Conservation (phyloP, 2,329 filamentous ascomycete genomes). For the Rutstroemia sp. region DNA sequence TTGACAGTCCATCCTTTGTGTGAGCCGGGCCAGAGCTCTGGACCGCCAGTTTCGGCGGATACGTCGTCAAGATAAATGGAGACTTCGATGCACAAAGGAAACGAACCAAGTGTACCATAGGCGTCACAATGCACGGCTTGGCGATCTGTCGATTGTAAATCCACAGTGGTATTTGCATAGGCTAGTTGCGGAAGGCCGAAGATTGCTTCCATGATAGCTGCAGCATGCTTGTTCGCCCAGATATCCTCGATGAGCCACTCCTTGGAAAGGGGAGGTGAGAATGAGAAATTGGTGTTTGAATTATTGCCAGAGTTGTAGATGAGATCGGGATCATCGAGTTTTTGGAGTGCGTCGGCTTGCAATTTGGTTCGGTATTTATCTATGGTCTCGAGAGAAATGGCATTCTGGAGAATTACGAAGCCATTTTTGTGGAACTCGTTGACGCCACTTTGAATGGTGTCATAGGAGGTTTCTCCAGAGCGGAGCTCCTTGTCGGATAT, state of each 20-base stretch:
- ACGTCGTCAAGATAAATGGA: constrained; percentile 41
- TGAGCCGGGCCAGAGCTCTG: constrained; percentile 44
- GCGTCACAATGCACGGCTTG: constrained; percentile 53
- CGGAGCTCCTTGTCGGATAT: constrained; percentile 3
- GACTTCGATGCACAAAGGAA: constrained; percentile 40
- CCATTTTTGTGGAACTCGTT: constrained; percentile 5
- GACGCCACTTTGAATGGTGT: constrained; percentile 3
- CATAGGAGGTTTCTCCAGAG: not conserved
- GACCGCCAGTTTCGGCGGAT: constrained; percentile 37
- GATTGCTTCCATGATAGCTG: constrained; percentile 27
- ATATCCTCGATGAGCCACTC: constrained; percentile 33
- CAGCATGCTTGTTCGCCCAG: constrained; percentile 32
- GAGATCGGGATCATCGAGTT: not conserved
- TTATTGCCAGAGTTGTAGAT: constrained; percentile 33
- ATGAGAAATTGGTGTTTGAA: constrained; percentile 39
- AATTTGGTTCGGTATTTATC: constrained; percentile 3
- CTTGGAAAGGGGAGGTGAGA: constrained; percentile 31
- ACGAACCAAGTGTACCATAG: constrained; percentile 45
- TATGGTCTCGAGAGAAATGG: not conserved
- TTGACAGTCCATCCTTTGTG: constrained; percentile 26
- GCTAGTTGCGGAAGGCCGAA: constrained; percentile 31
- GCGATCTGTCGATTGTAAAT: constrained; percentile 30
- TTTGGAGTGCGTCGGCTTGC: not conserved
- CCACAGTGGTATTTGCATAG: constrained; percentile 30
- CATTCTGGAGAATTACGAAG: constrained; percentile 5